A percentile compares a stretch with the other conserved stretches of the same genome.
These are phyloP conservation scores for Melocanna baccifera DNA, from an alignment of 176 grass and related monocot genomes.

Conservation along the genomic window DNA sequence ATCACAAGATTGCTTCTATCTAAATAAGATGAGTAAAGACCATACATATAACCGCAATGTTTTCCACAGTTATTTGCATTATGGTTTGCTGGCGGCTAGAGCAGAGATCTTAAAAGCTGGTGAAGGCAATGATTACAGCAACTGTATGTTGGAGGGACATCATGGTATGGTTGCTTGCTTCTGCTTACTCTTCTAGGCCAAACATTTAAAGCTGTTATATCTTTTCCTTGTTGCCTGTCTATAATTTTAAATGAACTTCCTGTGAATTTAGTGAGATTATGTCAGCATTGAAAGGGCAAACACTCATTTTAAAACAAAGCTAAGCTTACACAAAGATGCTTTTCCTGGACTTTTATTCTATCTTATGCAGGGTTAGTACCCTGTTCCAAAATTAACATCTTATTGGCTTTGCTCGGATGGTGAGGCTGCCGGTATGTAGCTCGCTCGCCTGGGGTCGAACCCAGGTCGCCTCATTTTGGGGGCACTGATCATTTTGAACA, in stretches of 20 bases:
- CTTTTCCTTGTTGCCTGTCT: conserved; percentile 11
- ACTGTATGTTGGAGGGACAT: conserved; percentile 82
- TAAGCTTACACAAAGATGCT: neutral
- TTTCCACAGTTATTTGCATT: conserved; percentile 81
- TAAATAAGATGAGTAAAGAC: conserved; percentile 18
- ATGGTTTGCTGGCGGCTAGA: conserved; percentile 92
- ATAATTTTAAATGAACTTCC: conserved; percentile 21
- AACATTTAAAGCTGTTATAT: neutral
- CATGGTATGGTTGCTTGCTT: conserved; percentile 50
- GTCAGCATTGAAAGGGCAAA: neutral
- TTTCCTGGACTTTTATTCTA: conserved; percentile 14
- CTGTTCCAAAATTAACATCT: conserved; percentile 14
- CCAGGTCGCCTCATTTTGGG: too few species aligned
- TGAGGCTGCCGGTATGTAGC: too few species aligned
- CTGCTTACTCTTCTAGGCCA: neutral
- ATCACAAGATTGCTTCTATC: conserved; percentile 2
- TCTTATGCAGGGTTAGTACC: neutral
- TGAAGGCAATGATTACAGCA: conserved; percentile 52
- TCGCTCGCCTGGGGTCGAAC: too few species aligned
- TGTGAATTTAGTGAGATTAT: conserved; percentile 18
- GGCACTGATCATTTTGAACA: too few species aligned
- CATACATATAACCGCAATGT: conserved; percentile 17
- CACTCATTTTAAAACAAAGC: conserved; percentile 11
- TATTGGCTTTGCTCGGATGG: neutral
- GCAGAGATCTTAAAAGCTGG: conserved; percentile 80